These are phyloP conservation scores for Hemisphaericaspora xylofermentans DNA, from an alignment of 1,139 yeast genomes.

Conservation along the genomic window DNA sequence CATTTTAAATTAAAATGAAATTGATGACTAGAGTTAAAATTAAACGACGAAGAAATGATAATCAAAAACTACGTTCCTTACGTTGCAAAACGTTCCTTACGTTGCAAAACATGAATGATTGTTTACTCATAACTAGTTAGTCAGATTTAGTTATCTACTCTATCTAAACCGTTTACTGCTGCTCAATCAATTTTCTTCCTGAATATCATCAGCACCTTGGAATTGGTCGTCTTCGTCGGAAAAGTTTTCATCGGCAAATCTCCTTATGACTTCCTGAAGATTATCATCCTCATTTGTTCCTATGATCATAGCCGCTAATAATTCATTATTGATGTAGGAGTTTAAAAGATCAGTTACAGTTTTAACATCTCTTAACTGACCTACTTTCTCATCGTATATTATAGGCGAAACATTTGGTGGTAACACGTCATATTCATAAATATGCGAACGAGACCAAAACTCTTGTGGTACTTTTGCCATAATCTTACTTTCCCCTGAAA, in stretches of 20 bases:
- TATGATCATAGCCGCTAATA: slow-evolving; percentile 39
- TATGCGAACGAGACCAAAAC: slow-evolving; percentile 62
- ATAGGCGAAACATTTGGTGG: slow-evolving; percentile 38
- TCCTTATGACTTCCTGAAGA: slow-evolving; percentile 27
- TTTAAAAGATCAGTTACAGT: slow-evolving; percentile 32
- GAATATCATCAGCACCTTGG: too few species aligned
- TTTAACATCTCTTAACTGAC: slow-evolving; percentile 18
- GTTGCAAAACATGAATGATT: too few species aligned
- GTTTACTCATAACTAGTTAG: too few species aligned
- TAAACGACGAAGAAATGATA: too few species aligned
- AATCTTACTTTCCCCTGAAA: slow-evolving; percentile 67
- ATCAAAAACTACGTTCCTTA: too few species aligned
- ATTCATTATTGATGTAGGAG: slow-evolving; percentile 39
- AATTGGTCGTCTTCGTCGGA: neutral
- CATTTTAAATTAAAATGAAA: too few species aligned
- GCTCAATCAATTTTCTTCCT: too few species aligned
- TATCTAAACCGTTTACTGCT: too few species aligned
- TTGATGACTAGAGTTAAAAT: too few species aligned
- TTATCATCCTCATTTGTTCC: slow-evolving; percentile 27
- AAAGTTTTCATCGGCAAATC: slow-evolving; percentile 1
- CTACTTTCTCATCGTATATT: slow-evolving; percentile 30
- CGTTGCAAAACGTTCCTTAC: too few species aligned
- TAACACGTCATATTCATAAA: slow-evolving; percentile 67
- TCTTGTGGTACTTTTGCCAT: slow-evolving; percentile 66
- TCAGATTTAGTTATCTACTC: too few species aligned